Base-by-base conservation (phyloP, 179 eudicot species). In the Spinacia oleracea region DNA sequence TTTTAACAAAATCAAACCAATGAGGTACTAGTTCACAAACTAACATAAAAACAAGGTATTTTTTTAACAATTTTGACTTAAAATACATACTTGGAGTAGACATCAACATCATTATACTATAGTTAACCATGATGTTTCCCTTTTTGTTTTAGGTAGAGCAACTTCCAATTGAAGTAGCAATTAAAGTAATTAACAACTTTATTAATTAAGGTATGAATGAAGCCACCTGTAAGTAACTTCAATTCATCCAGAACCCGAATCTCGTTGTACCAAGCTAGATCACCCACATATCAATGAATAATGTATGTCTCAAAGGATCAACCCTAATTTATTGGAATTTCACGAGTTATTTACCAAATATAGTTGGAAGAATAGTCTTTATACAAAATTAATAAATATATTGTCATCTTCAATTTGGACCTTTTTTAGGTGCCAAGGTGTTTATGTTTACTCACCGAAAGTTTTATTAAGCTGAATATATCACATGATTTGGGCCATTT, bases 401-500 rank as follows among this genome's bases (percentile, higher is more conserved):
- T 64, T 5, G 60, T 76, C 71, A 31, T 63, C 64, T 48, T 67
- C 79, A 75, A 71, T 21, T 45, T 16, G 11, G 15, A 29, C 53
- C 55, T 35, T 77, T 59, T 59, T 70, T 59, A 78, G 80, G 83
- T 81, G 80, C 66, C 43, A 65, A 25, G 51, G 16, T 50, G 50
- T 46, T n/a, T n/a, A n/a, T n/a, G n/a, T n/a, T n/a, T n/a, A n/a
- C 60, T 45, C 43, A 76, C 65, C 77, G 31, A 70, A 81, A 81
- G 75, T 8, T 74, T 6, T 12, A 25, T 31, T 59, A 34, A 64
- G 50, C 20, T 34, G 9, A 7, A 63, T 40, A 25, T 15, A 48
- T 79, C 81, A 79, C 79, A 81, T 81, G 76, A 55, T 71, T 62
- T 77, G 48, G 68, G n/a, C n/a, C n/a, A n/a, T 48, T 77, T 77